phyloP scores from a whole-genome alignment of 2,329 filamentous ascomycete genomes.

The Orbilia javanica region DNA sequence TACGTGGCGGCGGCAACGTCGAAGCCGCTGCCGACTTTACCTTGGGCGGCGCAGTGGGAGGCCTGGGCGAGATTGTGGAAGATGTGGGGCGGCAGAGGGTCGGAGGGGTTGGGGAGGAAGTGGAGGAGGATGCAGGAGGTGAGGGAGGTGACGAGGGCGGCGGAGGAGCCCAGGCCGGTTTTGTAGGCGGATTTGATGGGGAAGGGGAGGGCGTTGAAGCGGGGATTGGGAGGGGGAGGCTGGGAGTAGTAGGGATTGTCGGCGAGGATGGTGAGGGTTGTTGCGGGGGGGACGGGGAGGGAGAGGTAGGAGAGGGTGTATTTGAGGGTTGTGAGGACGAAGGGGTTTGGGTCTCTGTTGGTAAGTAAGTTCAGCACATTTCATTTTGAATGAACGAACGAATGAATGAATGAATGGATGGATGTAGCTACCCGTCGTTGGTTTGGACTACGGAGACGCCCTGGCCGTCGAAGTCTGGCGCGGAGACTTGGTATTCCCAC shows the following conservation, averaged over 20 bases:
- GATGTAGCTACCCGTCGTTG: conserved; percentile 44
- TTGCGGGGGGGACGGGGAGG: conserved; percentile 69
- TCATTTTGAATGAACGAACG: not conserved
- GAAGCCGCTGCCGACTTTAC: conserved; percentile 95
- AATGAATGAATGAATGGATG: too few relatives aligned
- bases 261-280: conserved; percentile 86
- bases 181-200: conserved; percentile 86
- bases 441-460: conserved; percentile 85
- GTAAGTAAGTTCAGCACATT: not conserved
- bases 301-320: conserved; percentile 76
- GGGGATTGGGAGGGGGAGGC: conserved; percentile 66
- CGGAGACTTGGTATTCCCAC: conserved; percentile 83
- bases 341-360: conserved; percentile 73
- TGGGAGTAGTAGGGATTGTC: conserved; percentile 98
- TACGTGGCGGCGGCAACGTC: conserved; percentile 94
- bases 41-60: conserved; percentile 93
- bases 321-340: conserved; percentile 89
- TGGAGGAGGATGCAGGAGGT: conserved; percentile 81
- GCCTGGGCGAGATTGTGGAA: conserved; percentile 95
- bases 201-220: conserved; percentile 83
- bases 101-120: conserved; percentile 72
- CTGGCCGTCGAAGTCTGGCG: conserved; percentile 73
- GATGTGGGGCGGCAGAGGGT: conserved; percentile 1
- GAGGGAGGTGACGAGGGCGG: conserved; percentile 90
- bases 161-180: conserved; percentile 93